Evolutionary conservation across 768 basidiomycete species (phyloP), one percentile per base, ranked within the genome.

Genomic region (Candolleomyces efflorescens): DNA sequence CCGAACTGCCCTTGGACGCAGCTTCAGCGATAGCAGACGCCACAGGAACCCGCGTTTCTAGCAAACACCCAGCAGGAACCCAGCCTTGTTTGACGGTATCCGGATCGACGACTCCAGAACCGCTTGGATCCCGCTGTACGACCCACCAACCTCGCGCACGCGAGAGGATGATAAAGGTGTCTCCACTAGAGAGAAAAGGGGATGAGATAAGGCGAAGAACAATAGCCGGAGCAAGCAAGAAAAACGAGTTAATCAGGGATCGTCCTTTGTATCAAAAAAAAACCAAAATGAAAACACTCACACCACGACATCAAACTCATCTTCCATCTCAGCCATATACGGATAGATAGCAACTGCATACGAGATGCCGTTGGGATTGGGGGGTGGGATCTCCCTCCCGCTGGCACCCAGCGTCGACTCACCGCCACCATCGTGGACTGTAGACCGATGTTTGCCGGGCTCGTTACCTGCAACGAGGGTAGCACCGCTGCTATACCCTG

Each of bases 121-220:
- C 94, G 37, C 84, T 85, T 27, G 90, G 90, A 71, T 99, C 97
- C 36, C 91, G 86, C 68, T 98, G 95, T 3, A 98, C 97, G 36
- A 98, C 91, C 94, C 96, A 99, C 97, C 97, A 99, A 1, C 97
- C 96, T 55, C 95, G 87, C n/a, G 94, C 89, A 54, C 95, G 86
- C 54, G 92, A 92, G 43, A 94, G 75, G 61, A 98, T 95, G 61
- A 96, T 85, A 72, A 94, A 98, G 1, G 94, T 94, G 67, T 95
- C 92, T 41, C 93, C 94, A 15, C 93, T 95, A 59, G 2, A 54
- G 24, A n/a, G n/a, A n/a, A n/a, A n/a, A n/a, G n/a, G n/a, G n/a
- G n/a, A n/a, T n/a, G n/a, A n/a, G n/a, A n/a, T n/a, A n/a, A n/a
- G n/a, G n/a, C n/a, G n/a, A 32, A 32, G 32, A 32, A 32, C 32